A percentile compares a stretch with the other conserved stretches of the same genome.
Conservation (phyloP, 2,329 filamentous ascomycete genomes). For the Arachnomyces sp. region DNA sequence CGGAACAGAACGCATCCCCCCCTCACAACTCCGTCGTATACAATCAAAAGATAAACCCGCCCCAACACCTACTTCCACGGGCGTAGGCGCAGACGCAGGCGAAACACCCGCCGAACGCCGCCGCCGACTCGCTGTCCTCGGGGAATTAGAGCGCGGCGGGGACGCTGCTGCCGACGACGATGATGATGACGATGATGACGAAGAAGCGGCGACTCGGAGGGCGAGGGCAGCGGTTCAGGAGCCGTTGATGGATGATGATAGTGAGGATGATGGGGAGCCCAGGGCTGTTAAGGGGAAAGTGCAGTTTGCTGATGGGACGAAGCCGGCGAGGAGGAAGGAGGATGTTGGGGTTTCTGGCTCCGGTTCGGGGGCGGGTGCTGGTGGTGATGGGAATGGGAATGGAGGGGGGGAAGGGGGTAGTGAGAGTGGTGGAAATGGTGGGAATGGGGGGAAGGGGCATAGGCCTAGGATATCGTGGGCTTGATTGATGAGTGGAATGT, state of each 20-base stretch:
- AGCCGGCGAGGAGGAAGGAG: conserved; percentile 18
- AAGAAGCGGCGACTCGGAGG: conserved; percentile 17
- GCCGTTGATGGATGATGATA: conserved; percentile 15
- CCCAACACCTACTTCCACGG: not conserved
- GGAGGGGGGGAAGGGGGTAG: conserved; percentile 13
- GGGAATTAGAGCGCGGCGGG: conserved; percentile 22
- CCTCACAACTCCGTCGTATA: conserved; percentile 18
- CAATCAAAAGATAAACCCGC: not conserved
- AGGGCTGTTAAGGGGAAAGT: conserved; percentile 21
- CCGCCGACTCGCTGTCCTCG: conserved; percentile 38
- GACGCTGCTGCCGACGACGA: conserved; percentile 15
- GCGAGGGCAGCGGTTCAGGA: conserved; percentile 11
- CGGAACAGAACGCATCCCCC: conserved; percentile 35
- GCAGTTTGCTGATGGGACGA: conserved; percentile 26
- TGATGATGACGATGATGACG: conserved; percentile 10
- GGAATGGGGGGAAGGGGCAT: conserved; percentile 6
- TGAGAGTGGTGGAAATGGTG: conserved; percentile 7
- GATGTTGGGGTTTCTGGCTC: conserved; percentile 10
- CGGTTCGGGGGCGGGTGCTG: not conserved
- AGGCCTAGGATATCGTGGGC: conserved; percentile 33
- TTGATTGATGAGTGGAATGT: no score
- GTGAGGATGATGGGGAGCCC: conserved; percentile 20
- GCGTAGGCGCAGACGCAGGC: conserved; percentile 21
- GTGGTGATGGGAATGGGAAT: conserved; percentile 10
- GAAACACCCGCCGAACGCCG: conserved; percentile 40